Evolutionary conservation across 2,329 filamentous ascomycete species (phyloP), one percentile per base, ranked within the genome.

Genomic region (Fusarium proliferatum): DNA sequence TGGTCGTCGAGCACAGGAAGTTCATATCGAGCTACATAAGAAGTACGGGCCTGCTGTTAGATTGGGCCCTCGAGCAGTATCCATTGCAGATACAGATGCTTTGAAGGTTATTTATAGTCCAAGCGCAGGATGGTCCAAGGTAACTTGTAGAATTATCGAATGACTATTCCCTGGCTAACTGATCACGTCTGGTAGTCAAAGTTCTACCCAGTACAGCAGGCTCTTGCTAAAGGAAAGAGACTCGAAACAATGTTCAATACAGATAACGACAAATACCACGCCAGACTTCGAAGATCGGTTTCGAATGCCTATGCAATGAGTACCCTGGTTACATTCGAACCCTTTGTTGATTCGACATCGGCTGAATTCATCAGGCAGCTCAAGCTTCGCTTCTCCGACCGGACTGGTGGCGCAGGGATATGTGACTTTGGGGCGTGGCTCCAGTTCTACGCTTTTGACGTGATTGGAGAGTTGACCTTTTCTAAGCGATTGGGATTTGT

Each of bases 381-480:
- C 3, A 67, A 70, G 23, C 45, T 43, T 46, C 66, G 61, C 33
- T 66, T 56, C 43, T 53, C 61, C 1, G 34, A 60, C 26, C 52
- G 52, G 2, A 5, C 61, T 6, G 51, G 33, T 8, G 39, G 56
- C 10, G 45, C 30, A 5, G 68, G 65, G 3, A 55, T 65, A 12
- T 73, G 68, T 77, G 88, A 93, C 77, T 91, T 93, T 64, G 88
- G 89, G 7, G 84, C 86, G 71, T 94, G 92, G 93, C 83, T 95
- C 67, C 93, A 95, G 78, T 94, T 90, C 80, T 94, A 93, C 76
- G 93, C 93, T 1, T 95, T 95, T 77, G 93, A 95, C 78, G 92
- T 94, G 16, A 94, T 94, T 69, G 92, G 92, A 19, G 90, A 93
- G 71, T 88, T 94, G 78, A 94, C 92, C 0, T 94, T 93, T 84